These are phyloP conservation scores for Trametes meyenii DNA, from an alignment of 768 basidiomycete species.

Conservation along the genomic window DNA sequence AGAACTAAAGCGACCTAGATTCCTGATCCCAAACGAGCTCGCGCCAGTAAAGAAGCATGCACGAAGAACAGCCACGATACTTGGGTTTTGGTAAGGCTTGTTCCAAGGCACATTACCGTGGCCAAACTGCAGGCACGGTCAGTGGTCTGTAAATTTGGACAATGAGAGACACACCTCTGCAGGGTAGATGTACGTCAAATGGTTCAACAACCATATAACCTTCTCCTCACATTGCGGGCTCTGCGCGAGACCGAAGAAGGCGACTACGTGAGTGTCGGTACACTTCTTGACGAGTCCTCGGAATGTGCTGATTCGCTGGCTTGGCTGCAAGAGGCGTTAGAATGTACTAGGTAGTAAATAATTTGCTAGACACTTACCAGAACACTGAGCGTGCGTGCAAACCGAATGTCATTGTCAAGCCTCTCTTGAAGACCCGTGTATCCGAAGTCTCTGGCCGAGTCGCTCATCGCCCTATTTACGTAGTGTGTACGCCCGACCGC, in stretches of 20 bases:
- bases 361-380: not conserved
- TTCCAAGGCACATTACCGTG: not conserved
- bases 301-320: slow-evolving; percentile 15
- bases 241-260: not conserved
- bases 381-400: not conserved
- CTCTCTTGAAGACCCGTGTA: not conserved
- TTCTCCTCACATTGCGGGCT: not conserved
- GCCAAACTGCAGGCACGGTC: not conserved
- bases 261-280: not conserved
- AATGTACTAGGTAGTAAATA: too few species aligned
- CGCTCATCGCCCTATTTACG: not conserved
- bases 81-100: slow-evolving; percentile 8
- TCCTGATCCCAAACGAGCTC: not conserved
- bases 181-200: slow-evolving; percentile 10
- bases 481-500: not conserved
- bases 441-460: not conserved
- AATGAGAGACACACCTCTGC: not conserved
- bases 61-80: not conserved
- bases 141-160: not conserved
- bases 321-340: not conserved
- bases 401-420: not conserved
- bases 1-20: not conserved
- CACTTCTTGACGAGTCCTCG: slow-evolving; percentile 12
- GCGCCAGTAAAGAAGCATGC: slow-evolving; percentile 4
- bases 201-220: not conserved